phyloP scores from a whole-genome alignment of 2,329 filamentous ascomycete species.

The Ambrosiella xylebori region DNA sequence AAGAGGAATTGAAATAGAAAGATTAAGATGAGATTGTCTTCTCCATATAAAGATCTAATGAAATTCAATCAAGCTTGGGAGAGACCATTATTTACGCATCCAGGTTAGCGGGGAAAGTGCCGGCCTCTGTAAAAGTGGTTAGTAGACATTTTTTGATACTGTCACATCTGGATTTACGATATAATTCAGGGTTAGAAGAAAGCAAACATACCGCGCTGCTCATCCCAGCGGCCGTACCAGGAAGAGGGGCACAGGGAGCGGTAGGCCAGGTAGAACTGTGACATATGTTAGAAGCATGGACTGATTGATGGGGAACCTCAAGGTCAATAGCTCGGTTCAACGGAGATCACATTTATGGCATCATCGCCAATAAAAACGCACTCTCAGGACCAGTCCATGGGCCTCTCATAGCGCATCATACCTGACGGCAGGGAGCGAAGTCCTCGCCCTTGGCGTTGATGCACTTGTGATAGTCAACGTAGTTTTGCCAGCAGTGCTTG shows the following conservation, averaged over 20 bases:
- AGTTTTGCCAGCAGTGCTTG: constrained; percentile 99
- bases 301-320: background rate
- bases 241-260: constrained; percentile 90
- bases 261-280: constrained; percentile 92
- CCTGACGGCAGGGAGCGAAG: constrained; percentile 92
- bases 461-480: constrained; percentile 99
- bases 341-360: background rate
- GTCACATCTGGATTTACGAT: too few species aligned
- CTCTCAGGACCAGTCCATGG: background rate
- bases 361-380: too few species aligned
- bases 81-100: constrained; percentile 30
- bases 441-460: constrained; percentile 96
- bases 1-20: constrained; percentile 2
- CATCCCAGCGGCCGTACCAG: constrained; percentile 92
- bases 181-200: background rate
- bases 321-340: background rate
- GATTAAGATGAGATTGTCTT: background rate
- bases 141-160: constrained; percentile 9
- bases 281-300: background rate
- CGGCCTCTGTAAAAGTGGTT: constrained; percentile 34
- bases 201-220: constrained; percentile 65
- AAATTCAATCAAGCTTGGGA: constrained; percentile 12
- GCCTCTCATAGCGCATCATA: constrained; percentile 25
- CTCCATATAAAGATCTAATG: constrained; percentile 9
- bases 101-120: constrained; percentile 50